Evolutionary conservation across 148 eudicot species (phyloP).

Genomic region (Salicornia ramosissima): DNA sequence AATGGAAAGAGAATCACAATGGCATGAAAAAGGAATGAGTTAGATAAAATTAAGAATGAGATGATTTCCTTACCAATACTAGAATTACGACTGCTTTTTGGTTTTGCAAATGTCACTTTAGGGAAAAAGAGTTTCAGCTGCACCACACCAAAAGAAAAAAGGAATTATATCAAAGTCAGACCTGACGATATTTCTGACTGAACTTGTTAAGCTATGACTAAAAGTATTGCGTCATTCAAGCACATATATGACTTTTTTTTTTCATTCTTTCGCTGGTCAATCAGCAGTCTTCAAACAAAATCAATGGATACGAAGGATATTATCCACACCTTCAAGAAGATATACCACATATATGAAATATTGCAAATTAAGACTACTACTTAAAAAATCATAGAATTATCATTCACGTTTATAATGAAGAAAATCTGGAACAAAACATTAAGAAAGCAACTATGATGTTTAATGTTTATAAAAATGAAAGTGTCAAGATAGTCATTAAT

Average conservation of each 20-base stretch:
- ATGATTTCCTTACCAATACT: slow-evolving; percentile 66
- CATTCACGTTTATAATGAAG: background rate
- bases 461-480: background rate
- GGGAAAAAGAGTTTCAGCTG: slow-evolving; percentile 95
- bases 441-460: background rate
- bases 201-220: background rate
- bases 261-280: background rate
- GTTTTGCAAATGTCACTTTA: slow-evolving; percentile 96
- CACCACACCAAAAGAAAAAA: slow-evolving; percentile 25
- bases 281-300: background rate
- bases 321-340: too few relatives aligned
- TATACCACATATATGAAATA: background rate
- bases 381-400: background rate
- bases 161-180: background rate
- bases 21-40: background rate
- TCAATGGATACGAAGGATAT: background rate
- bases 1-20: background rate
- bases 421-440: background rate
- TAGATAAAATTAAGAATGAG: background rate
- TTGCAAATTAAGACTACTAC: background rate
- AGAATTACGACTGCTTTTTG: slow-evolving; percentile 98
- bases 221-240: background rate
- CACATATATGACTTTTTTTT: background rate
- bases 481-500: background rate
- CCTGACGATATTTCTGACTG: background rate